Evolutionary conservation across 2,329 filamentous ascomycete genomes (phyloP), one percentile per base, ranked within the genome.

Genomic region (Trichoderma citrinoviride): DNA sequence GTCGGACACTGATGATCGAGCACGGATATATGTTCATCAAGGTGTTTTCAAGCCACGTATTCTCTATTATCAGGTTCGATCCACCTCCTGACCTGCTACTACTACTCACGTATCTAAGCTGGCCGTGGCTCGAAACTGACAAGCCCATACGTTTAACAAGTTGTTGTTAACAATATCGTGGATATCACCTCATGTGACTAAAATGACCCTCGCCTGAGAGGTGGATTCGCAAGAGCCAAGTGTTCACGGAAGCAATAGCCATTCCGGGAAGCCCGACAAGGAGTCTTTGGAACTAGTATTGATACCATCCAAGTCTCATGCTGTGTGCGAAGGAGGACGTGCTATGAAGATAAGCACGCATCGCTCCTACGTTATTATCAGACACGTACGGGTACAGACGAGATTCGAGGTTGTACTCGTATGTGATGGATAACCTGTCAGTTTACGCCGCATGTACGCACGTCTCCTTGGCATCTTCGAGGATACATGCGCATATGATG

Each of bases 191-290:
- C 58, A 46, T 29, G 58, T 54, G 49, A 54, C 49, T 53, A 8
- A 7, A 33, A 61, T 23, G 43, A 49, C 19, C n/a, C 25, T 62
- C 49, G 40, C 37, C 49, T 54, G 40, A 53, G 40, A 46, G 58
- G 49, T 46, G 58, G 49, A 17, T 52, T 37, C 27, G 15, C n/a
- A 6, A n/a, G n/a, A 46, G 47, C 47, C 47, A 44, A 37, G 25
- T 33, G 37, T 62, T 52, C 15, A 46, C 58, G 58, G 58, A 46
- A 46, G 21, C 10, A 37, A 15, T 52, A 44, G 43, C 61, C 61
- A 43, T 58, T 52, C 61, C 33, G 53, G 53, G 61, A 52, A 64
- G 40, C 53, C 61, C 61, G 53, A 52, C 44, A 37, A 52, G 25
- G 49, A 52, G 49, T 37, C 41, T 6, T 52, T 25, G 29, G 25